These are phyloP conservation scores for Talaromyces pinophilus DNA, from an alignment of 2,329 filamentous ascomycete species.

Conservation along the genomic window DNA sequence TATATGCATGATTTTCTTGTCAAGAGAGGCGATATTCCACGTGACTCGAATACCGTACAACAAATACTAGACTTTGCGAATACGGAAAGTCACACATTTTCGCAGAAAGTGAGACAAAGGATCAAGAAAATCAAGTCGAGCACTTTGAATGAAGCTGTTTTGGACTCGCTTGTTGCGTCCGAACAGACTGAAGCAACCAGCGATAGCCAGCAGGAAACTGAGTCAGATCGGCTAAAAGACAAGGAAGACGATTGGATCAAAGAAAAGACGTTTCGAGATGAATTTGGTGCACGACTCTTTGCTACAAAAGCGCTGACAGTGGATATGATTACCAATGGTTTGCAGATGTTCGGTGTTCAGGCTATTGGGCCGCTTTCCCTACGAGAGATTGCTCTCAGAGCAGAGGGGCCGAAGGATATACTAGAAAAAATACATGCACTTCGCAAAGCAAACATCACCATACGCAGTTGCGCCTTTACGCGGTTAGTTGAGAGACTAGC, in stretches of 20 bases:
- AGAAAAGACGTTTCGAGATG: constrained; percentile 62
- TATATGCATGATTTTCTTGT: constrained; percentile 52
- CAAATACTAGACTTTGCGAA: constrained; percentile 45
- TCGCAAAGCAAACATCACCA: constrained; percentile 61
- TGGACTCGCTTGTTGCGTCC: not conserved
- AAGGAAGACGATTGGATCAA: constrained; percentile 23
- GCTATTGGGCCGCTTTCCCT: constrained; percentile 74
- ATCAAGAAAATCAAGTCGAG: constrained; percentile 16
- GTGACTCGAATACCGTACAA: constrained; percentile 38
- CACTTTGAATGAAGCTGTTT: not conserved
- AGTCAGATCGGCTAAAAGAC: not conserved
- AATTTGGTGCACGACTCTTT: constrained; percentile 76
- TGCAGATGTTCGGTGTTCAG: constrained; percentile 70
- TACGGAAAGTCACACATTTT: constrained; percentile 33
- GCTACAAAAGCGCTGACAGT: constrained; percentile 73
- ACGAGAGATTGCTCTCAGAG: constrained; percentile 72
- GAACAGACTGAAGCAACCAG: not conserved
- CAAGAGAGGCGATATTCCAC: constrained; percentile 46
- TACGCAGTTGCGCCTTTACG: constrained; percentile 65
- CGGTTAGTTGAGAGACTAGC: constrained; percentile 67
- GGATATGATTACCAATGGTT: constrained; percentile 68
- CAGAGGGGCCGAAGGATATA: constrained; percentile 59
- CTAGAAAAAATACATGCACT: constrained; percentile 62
- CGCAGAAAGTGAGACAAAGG: constrained; percentile 18
- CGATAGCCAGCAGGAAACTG: not conserved